phyloP scores from a whole-genome alignment of 345 rosid genomes.

The Geranium brycei region DNA sequence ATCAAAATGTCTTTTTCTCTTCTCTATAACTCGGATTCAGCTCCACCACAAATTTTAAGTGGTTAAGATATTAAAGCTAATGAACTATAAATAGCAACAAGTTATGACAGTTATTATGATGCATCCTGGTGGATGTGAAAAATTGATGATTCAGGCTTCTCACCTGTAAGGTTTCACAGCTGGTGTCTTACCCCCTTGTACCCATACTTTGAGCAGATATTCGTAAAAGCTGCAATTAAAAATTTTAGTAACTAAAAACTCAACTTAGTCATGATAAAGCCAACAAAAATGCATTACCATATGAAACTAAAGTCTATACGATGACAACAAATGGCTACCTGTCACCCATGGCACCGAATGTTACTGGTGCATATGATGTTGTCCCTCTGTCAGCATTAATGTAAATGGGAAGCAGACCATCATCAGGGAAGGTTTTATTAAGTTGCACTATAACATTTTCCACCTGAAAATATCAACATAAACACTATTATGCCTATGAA shows the following conservation, averaged over 20 bases:
- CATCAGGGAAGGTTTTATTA: slow-evolving; percentile 72
- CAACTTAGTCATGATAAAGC: neutral
- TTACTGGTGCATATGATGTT: slow-evolving; percentile 54
- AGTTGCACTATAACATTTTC: slow-evolving; percentile 67
- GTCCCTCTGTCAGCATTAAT: slow-evolving; percentile 49
- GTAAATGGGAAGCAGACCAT: slow-evolving; percentile 92
- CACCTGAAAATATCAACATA: slow-evolving; percentile 31
- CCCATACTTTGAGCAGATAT: slow-evolving; percentile 95
- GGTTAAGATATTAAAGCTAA: too few relatives aligned
- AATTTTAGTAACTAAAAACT: slow-evolving; percentile 2
- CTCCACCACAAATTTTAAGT: too few relatives aligned
- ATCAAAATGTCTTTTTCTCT: neutral
- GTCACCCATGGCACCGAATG: slow-evolving; percentile 99
- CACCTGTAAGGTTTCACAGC: slow-evolving; percentile 67
- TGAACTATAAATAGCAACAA: neutral
- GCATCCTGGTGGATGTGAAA: neutral
- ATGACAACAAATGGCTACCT: slow-evolving; percentile 32
- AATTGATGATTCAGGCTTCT: slow-evolving; percentile 7
- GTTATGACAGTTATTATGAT: neutral
- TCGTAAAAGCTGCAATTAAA: slow-evolving; percentile 71
- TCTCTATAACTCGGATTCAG: too few relatives aligned
- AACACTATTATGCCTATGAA: neutral
- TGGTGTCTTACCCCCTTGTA: slow-evolving; percentile 87
- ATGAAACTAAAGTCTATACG: neutral
- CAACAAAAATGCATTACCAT: neutral